Evolutionary conservation across 1,284 basidiomycete genomes (phyloP), one percentile per base, ranked within the genome.

Genomic region (Neotropicomus parvogracilis): DNA sequence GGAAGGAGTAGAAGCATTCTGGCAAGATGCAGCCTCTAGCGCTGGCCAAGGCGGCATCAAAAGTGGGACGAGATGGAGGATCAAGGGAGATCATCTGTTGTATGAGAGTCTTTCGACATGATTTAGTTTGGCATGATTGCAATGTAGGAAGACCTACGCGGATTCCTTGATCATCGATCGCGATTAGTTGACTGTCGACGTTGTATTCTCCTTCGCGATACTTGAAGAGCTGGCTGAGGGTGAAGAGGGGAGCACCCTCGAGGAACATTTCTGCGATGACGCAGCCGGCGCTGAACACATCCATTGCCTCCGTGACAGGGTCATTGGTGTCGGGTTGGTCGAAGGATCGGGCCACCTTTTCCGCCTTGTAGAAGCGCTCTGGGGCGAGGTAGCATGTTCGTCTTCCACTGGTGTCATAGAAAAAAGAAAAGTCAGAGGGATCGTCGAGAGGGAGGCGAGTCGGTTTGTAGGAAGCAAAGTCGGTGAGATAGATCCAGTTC

Each of bases 401-500:
- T 9, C 91, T 77, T 1, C 90, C 92, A 9, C 91, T 94, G 2
- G 93, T 95, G 67, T 99, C 97, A 67, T 95, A 99, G 78, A 88
- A 99, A 75, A 95, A 97, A 5, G 93, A 94, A 68, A 98, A 99
- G 70, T 97, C 95, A 5, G 94, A 85, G 0, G 97, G 97, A 63
- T 99, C 95, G 63, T 99, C 93, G 33, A 98, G 80, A 0, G 97
- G 97, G 7, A 99, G 81, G 63, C 83, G 93, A 1, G 93, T 94
- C 0, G 95, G 97, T 67, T 99, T 99, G 79, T 93, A 95, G 0
- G 93, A 89, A 0, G 95, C 91, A 66, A 99, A 98, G 71, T 99
- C 97, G 40, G 95, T 93, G 36, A 99, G 76, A 63, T 94, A 95
- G 16, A 97, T 80, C 79, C 91, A 93, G 57, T 98, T 93, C 77